Evolutionary conservation across 768 basidiomycete species (phyloP).

Genomic region (Phylloporus sp.): DNA sequence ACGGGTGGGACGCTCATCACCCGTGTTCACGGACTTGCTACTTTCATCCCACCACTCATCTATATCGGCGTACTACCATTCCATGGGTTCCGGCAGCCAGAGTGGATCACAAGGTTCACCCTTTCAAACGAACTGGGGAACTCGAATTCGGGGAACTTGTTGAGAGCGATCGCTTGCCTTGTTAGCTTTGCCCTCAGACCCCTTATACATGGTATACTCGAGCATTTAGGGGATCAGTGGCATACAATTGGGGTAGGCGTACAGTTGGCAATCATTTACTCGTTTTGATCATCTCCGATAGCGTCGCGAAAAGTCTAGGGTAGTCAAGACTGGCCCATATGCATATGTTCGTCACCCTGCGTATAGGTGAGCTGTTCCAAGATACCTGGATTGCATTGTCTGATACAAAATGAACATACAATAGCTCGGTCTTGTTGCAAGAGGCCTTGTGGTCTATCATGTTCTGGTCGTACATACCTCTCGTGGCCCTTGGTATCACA

Average conservation of each 20-base stretch:
- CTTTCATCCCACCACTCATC: conserved; percentile 16
- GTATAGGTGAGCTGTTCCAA: conserved; percentile 21
- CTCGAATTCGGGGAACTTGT: conserved; percentile 5
- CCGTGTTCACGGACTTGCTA: conserved; percentile 22
- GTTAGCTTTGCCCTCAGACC: conserved; percentile 5
- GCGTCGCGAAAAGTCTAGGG: conserved; percentile 28
- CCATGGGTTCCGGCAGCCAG: conserved; percentile 27
- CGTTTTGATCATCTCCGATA: conserved; percentile 6
- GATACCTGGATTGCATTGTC: no score
- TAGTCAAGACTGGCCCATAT: conserved; percentile 34
- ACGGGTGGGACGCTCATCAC: conserved; percentile 22
- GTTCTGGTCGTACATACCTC: conserved; percentile 31
- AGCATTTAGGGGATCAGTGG: conserved; percentile 26
- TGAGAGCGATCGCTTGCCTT: conserved; percentile 20
- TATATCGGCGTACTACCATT: conserved; percentile 23
- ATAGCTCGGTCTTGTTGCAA: conserved; percentile 18
- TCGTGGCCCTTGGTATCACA: conserved; percentile 17
- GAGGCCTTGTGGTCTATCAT: conserved; percentile 20
- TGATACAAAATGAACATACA: not conserved
- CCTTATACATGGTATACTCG: not conserved
- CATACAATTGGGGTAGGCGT: conserved; percentile 24
- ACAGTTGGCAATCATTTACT: accelerated
- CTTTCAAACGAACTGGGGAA: conserved; percentile 11
- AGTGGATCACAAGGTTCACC: conserved; percentile 26
- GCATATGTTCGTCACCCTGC: conserved; percentile 33